These are phyloP conservation scores for Balansia obtecta DNA, from an alignment of 2,329 filamentous ascomycete species.

Conservation along the genomic window DNA sequence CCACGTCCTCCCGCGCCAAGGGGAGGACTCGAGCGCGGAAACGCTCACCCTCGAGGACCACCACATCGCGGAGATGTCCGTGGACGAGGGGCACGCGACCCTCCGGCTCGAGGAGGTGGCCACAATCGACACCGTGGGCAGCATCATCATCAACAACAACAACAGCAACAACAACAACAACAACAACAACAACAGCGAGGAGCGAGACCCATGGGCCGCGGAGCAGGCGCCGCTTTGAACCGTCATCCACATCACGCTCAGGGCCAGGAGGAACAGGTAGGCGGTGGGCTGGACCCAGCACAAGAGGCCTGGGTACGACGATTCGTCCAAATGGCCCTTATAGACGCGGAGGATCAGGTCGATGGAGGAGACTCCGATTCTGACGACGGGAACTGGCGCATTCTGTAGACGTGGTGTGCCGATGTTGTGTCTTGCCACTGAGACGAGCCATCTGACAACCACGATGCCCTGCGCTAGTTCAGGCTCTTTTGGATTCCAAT, in stretches of 20 bases:
- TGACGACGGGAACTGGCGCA: constrained; percentile 13
- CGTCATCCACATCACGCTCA: constrained; percentile 4
- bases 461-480: no score
- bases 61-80: not conserved
- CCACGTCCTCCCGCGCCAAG: constrained; percentile 3
- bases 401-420: not conserved
- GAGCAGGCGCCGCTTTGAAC: not conserved
- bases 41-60: not conserved
- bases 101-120: not conserved
- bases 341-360: constrained; percentile 38
- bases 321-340: constrained; percentile 41
- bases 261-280: constrained; percentile 5
- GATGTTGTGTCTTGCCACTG: no score
- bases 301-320: constrained; percentile 41
- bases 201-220: constrained; percentile 1
- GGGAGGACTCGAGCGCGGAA: not conserved
- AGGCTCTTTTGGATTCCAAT: not conserved
- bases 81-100: not conserved
- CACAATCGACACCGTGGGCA: not conserved
- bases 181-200: not conserved
- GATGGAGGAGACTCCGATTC: constrained; percentile 27
- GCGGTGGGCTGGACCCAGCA: constrained; percentile 28
- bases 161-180: not conserved
- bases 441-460: not conserved
- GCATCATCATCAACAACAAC: not conserved